These are phyloP conservation scores for Zymoseptoria tritici DNA, from an alignment of 2,329 filamentous ascomycete species.

Conservation along the genomic window DNA sequence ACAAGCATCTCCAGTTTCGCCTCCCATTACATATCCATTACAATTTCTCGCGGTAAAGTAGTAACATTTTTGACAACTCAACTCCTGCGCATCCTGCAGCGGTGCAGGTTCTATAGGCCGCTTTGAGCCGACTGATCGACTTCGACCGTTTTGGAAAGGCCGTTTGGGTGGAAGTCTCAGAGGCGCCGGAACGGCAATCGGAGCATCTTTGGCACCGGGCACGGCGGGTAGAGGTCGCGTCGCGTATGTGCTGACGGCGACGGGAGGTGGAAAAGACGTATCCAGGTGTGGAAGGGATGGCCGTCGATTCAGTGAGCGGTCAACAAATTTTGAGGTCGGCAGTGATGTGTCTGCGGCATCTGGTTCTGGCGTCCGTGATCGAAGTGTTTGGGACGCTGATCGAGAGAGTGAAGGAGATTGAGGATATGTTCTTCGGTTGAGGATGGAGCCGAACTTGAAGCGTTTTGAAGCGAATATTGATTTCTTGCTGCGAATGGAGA, in stretches of 20 bases:
- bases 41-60: constrained; percentile 31
- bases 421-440: constrained; percentile 22
- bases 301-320: constrained; percentile 5
- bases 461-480: constrained; percentile 13
- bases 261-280: constrained; percentile 20
- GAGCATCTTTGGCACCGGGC: constrained; percentile 5
- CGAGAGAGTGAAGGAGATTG: constrained; percentile 9
- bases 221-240: constrained; percentile 16
- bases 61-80: constrained; percentile 30
- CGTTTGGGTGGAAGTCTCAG: not conserved
- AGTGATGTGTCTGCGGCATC: constrained; percentile 5
- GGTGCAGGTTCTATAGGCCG: constrained; percentile 7
- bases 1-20: constrained; percentile 28
- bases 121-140: constrained; percentile 1
- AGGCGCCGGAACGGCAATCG: constrained; percentile 2
- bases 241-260: constrained; percentile 15
- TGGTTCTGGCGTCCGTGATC: not conserved
- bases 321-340: constrained; percentile 3
- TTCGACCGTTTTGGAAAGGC: not conserved
- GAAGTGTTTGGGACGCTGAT: not conserved
- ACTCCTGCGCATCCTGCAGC: constrained; percentile 18
- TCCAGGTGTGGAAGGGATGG: constrained; percentile 22
- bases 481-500: constrained; percentile 19
- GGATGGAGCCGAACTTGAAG: constrained; percentile 17
- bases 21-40: constrained; percentile 31